phyloP scores from a whole-genome alignment of 176 grass and related monocot genomes.

The Puccinellia tenuiflora region DNA sequence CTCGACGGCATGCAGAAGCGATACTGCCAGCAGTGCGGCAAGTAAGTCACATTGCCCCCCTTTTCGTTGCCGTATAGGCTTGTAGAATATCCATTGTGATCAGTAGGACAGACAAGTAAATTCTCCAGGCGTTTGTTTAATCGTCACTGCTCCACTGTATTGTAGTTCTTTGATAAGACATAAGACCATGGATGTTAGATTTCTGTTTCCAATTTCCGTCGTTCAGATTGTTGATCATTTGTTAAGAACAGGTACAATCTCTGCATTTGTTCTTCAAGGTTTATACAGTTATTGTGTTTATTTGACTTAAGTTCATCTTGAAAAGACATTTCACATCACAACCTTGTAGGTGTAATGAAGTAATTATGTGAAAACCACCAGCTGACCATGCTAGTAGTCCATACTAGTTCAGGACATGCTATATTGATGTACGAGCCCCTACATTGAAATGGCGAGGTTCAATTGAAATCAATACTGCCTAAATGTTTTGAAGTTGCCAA shows the following conservation, averaged over 20 bases:
- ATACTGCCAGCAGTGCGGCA: conserved; percentile 98
- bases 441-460: background rate
- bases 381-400: background rate
- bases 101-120: background rate
- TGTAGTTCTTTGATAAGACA: background rate
- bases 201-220: background rate
- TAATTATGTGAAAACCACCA: background rate
- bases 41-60: conserved; percentile 44
- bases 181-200: background rate
- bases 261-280: background rate
- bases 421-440: background rate
- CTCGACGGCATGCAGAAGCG: conserved; percentile 70
- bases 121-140: background rate
- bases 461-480: background rate
- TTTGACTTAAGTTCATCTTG: background rate
- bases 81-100: background rate
- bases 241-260: background rate
- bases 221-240: background rate
- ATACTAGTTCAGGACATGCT: background rate
- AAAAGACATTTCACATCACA: background rate
- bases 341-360: background rate
- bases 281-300: background rate
- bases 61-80: background rate
- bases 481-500: background rate
- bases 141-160: background rate